Evolutionary conservation across 164 flowering plant genomes (phyloP).

Genomic region (Vitis amurensis): DNA sequence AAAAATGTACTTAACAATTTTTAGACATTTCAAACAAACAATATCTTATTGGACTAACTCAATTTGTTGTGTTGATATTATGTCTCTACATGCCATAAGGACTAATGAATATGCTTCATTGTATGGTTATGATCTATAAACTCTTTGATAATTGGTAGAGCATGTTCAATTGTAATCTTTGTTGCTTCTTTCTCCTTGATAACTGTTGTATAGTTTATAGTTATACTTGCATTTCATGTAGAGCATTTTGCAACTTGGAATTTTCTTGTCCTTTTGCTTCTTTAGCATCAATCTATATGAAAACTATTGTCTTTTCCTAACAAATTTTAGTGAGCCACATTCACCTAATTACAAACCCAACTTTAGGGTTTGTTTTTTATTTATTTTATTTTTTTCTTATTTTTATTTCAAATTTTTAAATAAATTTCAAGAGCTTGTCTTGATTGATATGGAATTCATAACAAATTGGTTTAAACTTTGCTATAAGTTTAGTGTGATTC

Average conservation of each 20-base stretch:
- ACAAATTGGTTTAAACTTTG: too few species aligned
- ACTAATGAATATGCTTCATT: too few species aligned
- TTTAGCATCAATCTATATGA: conserved; percentile 65
- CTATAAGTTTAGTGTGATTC: too few species aligned
- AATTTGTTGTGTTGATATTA: neutral
- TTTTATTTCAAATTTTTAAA: too few species aligned
- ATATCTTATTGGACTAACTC: neutral
- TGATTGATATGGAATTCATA: too few species aligned
- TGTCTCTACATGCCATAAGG: too few species aligned
- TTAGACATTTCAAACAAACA: neutral
- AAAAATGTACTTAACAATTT: neutral
- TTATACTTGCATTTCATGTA: conserved; percentile 61
- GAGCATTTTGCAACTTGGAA: conserved; percentile 39
- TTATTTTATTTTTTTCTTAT: neutral
- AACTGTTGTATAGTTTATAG: conserved; percentile 52
- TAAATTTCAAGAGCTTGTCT: too few species aligned
- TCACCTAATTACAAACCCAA: conserved; percentile 6
- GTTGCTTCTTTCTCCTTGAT: conserved; percentile 74
- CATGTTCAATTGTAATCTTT: conserved; percentile 71
- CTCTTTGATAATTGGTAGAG: conserved; percentile 67
- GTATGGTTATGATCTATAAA: too few species aligned
- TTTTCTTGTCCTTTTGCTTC: conserved; percentile 63
- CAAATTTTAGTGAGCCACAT: too few species aligned
- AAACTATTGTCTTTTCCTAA: too few species aligned
- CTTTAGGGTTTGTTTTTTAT: neutral